phyloP scores from a whole-genome alignment of 768 basidiomycete genomes.

The Scleroderma bovista region DNA sequence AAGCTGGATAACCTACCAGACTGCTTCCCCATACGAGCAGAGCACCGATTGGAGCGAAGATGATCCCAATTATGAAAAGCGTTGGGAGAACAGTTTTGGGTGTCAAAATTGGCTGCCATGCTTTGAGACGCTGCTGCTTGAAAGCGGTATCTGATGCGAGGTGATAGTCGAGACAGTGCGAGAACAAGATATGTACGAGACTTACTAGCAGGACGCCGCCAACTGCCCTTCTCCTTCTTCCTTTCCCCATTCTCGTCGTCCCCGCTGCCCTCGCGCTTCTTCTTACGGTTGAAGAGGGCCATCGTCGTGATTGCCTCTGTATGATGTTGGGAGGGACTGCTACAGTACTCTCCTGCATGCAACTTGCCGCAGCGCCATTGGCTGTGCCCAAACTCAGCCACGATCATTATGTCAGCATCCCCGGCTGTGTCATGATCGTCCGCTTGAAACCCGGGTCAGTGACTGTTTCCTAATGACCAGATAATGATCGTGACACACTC shows the following conservation, averaged over 20 bases:
- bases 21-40: constrained; percentile 89
- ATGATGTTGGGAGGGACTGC: background rate
- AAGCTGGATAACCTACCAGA: constrained; percentile 38
- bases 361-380: constrained; percentile 1
- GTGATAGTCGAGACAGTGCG: constrained; percentile 11
- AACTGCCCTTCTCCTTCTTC: constrained; percentile 81
- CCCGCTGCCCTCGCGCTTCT: constrained; percentile 26
- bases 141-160: constrained; percentile 81
- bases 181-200: constrained; percentile 11
- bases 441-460: too few species aligned
- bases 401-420: too few species aligned
- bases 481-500: constrained; percentile 24
- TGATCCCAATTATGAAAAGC: constrained; percentile 87
- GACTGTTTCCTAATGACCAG: too few species aligned
- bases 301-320: constrained; percentile 28
- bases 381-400: background rate
- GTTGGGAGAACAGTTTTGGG: constrained; percentile 97
- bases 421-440: too few species aligned
- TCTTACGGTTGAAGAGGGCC: constrained; percentile 58
- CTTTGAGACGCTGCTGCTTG: constrained; percentile 98
- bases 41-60: constrained; percentile 96
- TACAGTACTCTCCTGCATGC: too few species aligned
- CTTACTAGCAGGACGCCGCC: constrained; percentile 78
- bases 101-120: constrained; percentile 99
- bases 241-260: constrained; percentile 42